Base-by-base conservation (phyloP, 192 early-diverging fungal genomes). In the Spinellus fusiger region DNA sequence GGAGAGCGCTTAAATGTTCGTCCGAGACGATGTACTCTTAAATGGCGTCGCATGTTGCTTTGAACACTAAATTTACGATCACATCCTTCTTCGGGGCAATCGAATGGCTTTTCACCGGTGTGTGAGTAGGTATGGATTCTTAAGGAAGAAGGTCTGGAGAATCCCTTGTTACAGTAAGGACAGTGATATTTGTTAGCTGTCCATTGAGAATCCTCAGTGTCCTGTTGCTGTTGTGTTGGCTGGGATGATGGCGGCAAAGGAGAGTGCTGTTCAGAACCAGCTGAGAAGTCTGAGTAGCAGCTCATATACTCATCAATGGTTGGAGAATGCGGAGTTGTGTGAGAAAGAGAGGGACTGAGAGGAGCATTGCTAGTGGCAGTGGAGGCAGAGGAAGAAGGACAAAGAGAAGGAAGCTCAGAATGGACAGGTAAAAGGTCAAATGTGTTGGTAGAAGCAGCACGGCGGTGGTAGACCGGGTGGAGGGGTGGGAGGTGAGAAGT, bases 121-220 rank as follows among this genome's bases (percentile, higher is more conserved):
- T 85, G 83, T 0, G 83, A 80, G 66, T 85, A 82, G 5, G 76
- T 69, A 55, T 85, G 83, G n/a, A 79, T 82, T 13, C 69, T 77
- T 22, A 85, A 64, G 18, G 83, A 83, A 22, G 76, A 79, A 35
- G 83, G 83, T 44, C 83, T 66, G 9, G 77, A 72, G 44, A 85
- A 85, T 0, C 77, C 73, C 59, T 84, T 85, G 53, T 75, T 66
- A 61, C 83, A 85, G 60, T 78, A 70, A 46, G 68, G 53, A 58
- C 83, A 85, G 44, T 77, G 72, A 35, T 84, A 84, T 49, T 59
- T 48, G 35, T 60, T 70, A 15, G 10, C 38, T 51, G 23, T 51
- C 49, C 35, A 28, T 25, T n/a, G 6, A 34, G 37, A 2, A 4
- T 20, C 37, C 12, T 35, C 18, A 5, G 5, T 12, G n/a, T 13